Base-by-base conservation (phyloP, 805 yeast species). In the Geotrichum ghanense region DNA sequence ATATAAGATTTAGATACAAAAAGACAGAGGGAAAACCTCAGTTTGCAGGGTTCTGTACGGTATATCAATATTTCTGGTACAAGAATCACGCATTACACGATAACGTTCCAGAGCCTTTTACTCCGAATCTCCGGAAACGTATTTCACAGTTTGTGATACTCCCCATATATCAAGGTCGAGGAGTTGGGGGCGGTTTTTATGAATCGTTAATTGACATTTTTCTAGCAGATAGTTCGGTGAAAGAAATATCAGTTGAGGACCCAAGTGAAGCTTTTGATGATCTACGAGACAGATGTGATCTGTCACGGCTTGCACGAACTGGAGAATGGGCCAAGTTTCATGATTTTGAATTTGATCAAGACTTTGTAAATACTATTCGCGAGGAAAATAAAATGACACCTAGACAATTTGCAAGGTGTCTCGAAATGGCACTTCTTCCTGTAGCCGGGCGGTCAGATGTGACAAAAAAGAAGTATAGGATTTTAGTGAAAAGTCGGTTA, bases 201-300 rank as follows among this genome's bases (percentile, higher is more conserved):
- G 64, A 69, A 9, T 50, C 71, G 0, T 63, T 92, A 5, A 70
- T 75, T 47, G 66, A 71, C 1, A 51, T 61, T 41, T 87, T 95
- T 83, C 54, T 69, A 2, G 52, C 57, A 0, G 83, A 84, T 52
- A 56, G 60, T 0, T 50, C 57, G 1, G 76, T 88, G 21, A 64
- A 67, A 26, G 95, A 89, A 55, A 73, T 92, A 35, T 86, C 90
- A 0, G 87, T 92, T 3, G 97, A 92, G 61, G 98, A 92, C 61
- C 97, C 97, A 2, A 84, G 83, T 58, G 96, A 88, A 59, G 77
- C 78, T 27, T 90, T 92, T 65, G 98, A 92, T 59, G 94, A 85
- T 58, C 68, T 92, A 53, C 73, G 98, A 49, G 97, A 92, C 60
- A 69, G 90, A 25, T 74, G 79, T 51, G 97, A 92, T 58, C 68